A percentile compares a stretch with the other conserved stretches of the same genome.
Evolutionary conservation across 2,329 filamentous ascomycete species (phyloP).

Genomic region (Colletotrichum australisinense): DNA sequence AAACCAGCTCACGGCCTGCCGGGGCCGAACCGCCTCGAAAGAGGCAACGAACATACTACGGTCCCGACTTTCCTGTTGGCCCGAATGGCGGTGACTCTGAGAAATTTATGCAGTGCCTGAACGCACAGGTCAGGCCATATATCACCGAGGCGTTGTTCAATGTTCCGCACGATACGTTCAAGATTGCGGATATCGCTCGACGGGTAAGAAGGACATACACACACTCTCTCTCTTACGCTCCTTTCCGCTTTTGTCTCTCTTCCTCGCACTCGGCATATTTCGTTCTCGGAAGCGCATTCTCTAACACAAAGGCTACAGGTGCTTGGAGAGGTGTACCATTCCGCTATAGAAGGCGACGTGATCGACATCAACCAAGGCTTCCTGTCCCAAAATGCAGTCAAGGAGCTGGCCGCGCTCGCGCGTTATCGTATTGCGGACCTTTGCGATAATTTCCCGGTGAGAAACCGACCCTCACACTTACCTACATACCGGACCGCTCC

Average conservation of each 20-base stretch:
- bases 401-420: background rate
- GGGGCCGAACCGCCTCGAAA: slow-evolving; percentile 44
- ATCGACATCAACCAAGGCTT: background rate
- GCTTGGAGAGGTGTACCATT: background rate
- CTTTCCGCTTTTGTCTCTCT: background rate
- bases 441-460: background rate
- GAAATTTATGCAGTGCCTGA: slow-evolving; percentile 41
- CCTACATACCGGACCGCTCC: no score
- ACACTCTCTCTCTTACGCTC: background rate
- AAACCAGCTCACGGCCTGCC: slow-evolving; percentile 3
- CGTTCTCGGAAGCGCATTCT: background rate
- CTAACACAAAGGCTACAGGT: slow-evolving; percentile 13
- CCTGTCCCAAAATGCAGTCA: background rate
- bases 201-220: slow-evolving; percentile 40
- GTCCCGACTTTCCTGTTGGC: background rate
- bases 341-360: no score
- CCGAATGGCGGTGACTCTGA: slow-evolving; percentile 19
- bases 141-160: slow-evolving; percentile 41
- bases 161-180: slow-evolving; percentile 40
- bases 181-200: slow-evolving; percentile 43
- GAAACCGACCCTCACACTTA: background rate
- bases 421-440: background rate
- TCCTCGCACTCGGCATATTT: no score
- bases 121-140: slow-evolving; percentile 46
- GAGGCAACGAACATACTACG: slow-evolving; percentile 43